Base-by-base conservation (phyloP, 768 basidiomycete genomes). In the Amanita exitialis region DNA sequence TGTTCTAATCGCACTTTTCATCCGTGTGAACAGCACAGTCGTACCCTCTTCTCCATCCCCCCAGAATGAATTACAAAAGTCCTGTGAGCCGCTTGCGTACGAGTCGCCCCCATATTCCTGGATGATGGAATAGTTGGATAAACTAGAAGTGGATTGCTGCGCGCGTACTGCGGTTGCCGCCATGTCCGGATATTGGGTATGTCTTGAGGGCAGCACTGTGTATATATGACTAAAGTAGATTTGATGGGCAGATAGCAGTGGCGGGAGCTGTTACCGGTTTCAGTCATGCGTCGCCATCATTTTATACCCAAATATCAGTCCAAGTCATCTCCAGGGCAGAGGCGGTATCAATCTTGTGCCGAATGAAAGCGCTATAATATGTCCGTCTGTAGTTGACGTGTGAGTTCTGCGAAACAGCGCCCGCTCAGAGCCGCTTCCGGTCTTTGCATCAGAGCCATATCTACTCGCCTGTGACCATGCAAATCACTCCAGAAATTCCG, bases 1-100 rank as follows among this genome's bases (percentile, higher is more conserved):
- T 1, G 91, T 93, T 67, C 86, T 80, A 20, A 77, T 72, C 8
- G 86, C 88, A 8, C 86, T 90, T 6, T 90, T 75, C 82, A 95
- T 87, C 56, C 90, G 77, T 18, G 90, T 83, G 62, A 91, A 86
- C 53, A 97, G 75, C 39, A 93, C 86, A 57, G 92, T 90, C 48
- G 89, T 88, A 2, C 93, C 93, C 36, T 77, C 82, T 67, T 95
- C 93, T 20, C 78, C 80, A 8, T 72, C 59, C 4, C 91, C 91
- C 96, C 96, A 98, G 69, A 98, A 98, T 0, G 90, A 82, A 66
- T 98, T 99, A 68, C 93, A 98, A 66, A 91, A 96, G 66, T 95
- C 90, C 20, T 65, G 63, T 6, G 67, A 69, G 34, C 54, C 49
- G 45, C 56, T 66, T 5, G 69, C 68, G 49, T 69, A 79, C 58